Evolutionary conservation across 108 stramenopile genomes (phyloP), one percentile per base, ranked within the genome.

Genomic region (Stephanodiscus triporus): DNA sequence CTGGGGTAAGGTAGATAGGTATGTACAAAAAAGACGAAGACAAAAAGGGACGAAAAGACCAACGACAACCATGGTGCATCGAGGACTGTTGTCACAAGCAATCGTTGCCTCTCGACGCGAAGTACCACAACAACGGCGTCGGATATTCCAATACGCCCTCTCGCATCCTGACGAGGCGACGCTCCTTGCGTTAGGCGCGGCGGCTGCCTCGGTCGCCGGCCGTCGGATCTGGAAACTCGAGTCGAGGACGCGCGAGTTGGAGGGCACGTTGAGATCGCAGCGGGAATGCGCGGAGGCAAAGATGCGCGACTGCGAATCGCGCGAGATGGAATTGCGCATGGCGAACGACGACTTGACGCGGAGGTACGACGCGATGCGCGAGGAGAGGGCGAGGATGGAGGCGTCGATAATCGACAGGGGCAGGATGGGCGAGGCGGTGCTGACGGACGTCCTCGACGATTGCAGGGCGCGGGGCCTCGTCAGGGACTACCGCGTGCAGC

Each of bases 81-180:
- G 30, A 26, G 29, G 16, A 57, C 30, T 55, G 19, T 34, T 34
- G 32, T 34, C 32, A 30, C 56, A 26, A 57, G 30, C 56, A 10
- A 30, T 57, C 7, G 4, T 30, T 14, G 56, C 56, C 26, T 24
- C 56, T 29, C 56, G 30, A 26, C 26, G 24, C 9, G 24, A 11
- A 7, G 14, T 26, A 32, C 56, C 5, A 27, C 56, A 8, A 9
- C 56, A 29, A 57, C 56, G 56, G 30, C 56, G 56, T 32, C 29
- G 1, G 0, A 57, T 57, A 57, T 57, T 57, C 56, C n/a, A 55
- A 13, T 27, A 5, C 9, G 56, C 56, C 8, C 14, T 30, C 8
- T 27, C 56, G 23, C 24, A 57, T 57, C 56, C 56, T 2, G 56
- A 57, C 16, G 56, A 57, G 30, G 30, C 56, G 27, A 26, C 30